These are phyloP conservation scores for Tinospora cordifolia DNA, from an alignment of 164 flowering plant genomes.

Conservation along the genomic window DNA sequence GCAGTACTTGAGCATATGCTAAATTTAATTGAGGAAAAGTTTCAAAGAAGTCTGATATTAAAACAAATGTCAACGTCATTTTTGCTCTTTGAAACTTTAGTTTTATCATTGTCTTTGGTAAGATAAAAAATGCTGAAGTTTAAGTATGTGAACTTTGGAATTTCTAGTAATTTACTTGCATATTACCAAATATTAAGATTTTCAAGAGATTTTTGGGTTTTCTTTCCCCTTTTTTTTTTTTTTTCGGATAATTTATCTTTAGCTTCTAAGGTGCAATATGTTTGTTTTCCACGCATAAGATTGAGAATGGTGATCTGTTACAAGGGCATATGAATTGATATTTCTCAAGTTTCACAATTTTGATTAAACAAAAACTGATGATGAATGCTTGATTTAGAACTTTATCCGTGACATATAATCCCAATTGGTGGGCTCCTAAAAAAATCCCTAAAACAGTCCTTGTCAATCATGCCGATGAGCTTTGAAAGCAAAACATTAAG, in stretches of 20 bases:
- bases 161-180: no score
- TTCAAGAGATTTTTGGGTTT: no score
- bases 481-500: no score
- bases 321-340: conserved; percentile 15
- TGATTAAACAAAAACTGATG: background rate
- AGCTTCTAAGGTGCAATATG: background rate
- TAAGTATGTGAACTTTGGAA: no score
- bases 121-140: no score
- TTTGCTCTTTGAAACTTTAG: no score
- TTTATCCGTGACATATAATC: background rate
- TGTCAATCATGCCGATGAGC: background rate
- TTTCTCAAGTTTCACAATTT: background rate
- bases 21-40: no score
- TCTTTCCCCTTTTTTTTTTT: background rate
- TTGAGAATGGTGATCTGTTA: conserved; percentile 13
- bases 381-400: background rate
- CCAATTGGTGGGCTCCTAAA: background rate
- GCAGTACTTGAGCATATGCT: background rate
- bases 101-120: no score
- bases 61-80: no score
- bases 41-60: no score
- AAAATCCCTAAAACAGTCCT: background rate
- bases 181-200: no score
- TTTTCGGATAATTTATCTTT: background rate
- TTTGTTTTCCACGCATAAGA: conserved; percentile 8